phyloP scores from a whole-genome alignment of 495 filamentous ascomycete genomes.

The Opeltia flavorubescens region DNA sequence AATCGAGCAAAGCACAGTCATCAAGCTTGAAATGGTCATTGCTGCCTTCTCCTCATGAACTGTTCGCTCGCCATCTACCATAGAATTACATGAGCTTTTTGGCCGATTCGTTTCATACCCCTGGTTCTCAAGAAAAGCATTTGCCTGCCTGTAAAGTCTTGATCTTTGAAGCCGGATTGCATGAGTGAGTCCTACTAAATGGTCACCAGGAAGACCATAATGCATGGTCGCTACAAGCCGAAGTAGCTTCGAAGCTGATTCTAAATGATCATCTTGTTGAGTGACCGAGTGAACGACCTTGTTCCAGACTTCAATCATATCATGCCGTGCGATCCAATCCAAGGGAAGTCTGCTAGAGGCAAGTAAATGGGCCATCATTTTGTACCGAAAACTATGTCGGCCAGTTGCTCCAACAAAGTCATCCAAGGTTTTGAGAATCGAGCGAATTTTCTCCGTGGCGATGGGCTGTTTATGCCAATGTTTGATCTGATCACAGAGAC shows the following conservation, averaged over 20 bases:
- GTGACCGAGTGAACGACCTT: slow-evolving; percentile 30
- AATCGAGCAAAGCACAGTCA: slow-evolving; percentile 3
- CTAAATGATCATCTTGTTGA: slow-evolving; percentile 21
- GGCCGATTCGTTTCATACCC: background rate
- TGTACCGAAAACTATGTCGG: slow-evolving; percentile 23
- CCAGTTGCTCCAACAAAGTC: slow-evolving; percentile 11
- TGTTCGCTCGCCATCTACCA: background rate
- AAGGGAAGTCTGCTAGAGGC: slow-evolving; percentile 24
- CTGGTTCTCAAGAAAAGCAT: background rate
- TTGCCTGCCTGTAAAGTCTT: background rate
- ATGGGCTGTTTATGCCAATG: background rate
- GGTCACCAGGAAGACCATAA: background rate
- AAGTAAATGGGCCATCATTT: slow-evolving; percentile 27
- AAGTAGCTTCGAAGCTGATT: slow-evolving; percentile 26
- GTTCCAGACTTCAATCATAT: slow-evolving; percentile 31
- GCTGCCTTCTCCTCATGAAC: background rate
- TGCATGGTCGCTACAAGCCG: slow-evolving; percentile 21
- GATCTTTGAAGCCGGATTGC: slow-evolving; percentile 1
- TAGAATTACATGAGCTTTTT: background rate
- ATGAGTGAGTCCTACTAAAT: slow-evolving; percentile 1
- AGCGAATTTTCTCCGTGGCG: slow-evolving; percentile 6
- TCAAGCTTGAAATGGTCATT: background rate
- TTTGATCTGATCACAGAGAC: background rate
- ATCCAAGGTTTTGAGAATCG: slow-evolving; percentile 23
- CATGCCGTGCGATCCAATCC: slow-evolving; percentile 34